A percentile compares a stretch with the other conserved stretches of the same genome.
These are phyloP conservation scores for Nepenthes gracilis DNA, from an alignment of 148 eudicot species.

Conservation along the genomic window DNA sequence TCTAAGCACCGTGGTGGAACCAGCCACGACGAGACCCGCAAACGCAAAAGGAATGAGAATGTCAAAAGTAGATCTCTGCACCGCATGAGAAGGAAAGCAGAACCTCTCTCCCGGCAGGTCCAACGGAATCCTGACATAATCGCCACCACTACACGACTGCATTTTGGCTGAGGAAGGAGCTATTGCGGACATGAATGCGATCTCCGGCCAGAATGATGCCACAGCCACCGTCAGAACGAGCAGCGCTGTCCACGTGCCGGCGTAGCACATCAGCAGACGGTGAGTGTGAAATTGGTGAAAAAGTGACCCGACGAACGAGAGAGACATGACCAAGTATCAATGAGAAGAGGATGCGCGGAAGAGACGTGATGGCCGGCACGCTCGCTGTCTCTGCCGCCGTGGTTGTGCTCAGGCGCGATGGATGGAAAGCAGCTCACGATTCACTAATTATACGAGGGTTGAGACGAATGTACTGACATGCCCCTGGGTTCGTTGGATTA, in stretches of 20 bases:
- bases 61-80: conserved; percentile 20
- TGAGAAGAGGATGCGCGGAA: background rate
- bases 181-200: conserved; percentile 17
- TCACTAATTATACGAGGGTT: background rate
- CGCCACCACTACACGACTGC: conserved; percentile 5
- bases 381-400: background rate
- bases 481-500: no score
- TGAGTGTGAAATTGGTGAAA: conserved; percentile 5
- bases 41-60: conserved; percentile 19
- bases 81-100: conserved; percentile 22
- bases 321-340: conserved; percentile 7
- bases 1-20: conserved; percentile 17
- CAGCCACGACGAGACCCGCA: conserved; percentile 21
- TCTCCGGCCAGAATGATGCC: conserved; percentile 20
- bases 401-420: no score
- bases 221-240: conserved; percentile 15
- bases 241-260: conserved; percentile 18
- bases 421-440: no score
- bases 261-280: conserved; percentile 2
- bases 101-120: conserved; percentile 28
- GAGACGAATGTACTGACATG: no score
- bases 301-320: conserved; percentile 3
- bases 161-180: conserved; percentile 15
- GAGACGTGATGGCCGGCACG: background rate
- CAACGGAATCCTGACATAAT: conserved; percentile 22